Base-by-base conservation (phyloP, 2,329 filamentous ascomycete species). In the Pseudopyricularia cyperi region DNA sequence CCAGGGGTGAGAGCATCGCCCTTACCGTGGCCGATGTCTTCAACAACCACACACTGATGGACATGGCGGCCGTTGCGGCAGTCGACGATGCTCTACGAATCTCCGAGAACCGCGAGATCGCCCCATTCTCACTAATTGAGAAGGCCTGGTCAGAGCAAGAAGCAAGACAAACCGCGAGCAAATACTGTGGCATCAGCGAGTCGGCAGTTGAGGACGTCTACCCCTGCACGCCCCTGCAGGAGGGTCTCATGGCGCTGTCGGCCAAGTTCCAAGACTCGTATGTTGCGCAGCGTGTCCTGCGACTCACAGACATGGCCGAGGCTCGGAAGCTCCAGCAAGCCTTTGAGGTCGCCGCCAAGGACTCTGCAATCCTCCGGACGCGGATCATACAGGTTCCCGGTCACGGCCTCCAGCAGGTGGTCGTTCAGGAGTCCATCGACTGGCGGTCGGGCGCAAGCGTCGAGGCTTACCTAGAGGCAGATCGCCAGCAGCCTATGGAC, bases 161-260 rank as follows among this genome's bases (percentile, higher is more conserved):
- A 24, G 39, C 39, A 2, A 44, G 19, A 26, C 8, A n/a, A 44
- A 6, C 57, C 55, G 6, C 57, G 57, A 3, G 58, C 59, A 46
- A 26, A 4, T 56, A 69, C 5, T 35, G 60, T 0, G 59, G 62
- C 2, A 53, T 61, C 7, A 55, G 60, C 1, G 48, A 59, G 7
- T 63, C 61, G 0, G 50, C 34, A 0, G 61, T 77, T 4, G 71
- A 76, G 48, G 75, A 80, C 53, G 60, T 76, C 0, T 80, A 77
- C 52, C 75, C 76, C 1, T 77, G 74, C 61, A 75, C 74, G 0
- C 70, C 75, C 0, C 63, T 77, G 1, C 76, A 80, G 54, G 75
- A 77, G 58, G 74, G 71, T 2, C 66, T 80, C 2, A 72, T 80
- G 65, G 73, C 75, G 0, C 60, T 79, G 6, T 74, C 75, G 2